These are phyloP conservation scores for Dalbergia cultrata DNA, from an alignment of 306 rosid species.

Conservation along the genomic window DNA sequence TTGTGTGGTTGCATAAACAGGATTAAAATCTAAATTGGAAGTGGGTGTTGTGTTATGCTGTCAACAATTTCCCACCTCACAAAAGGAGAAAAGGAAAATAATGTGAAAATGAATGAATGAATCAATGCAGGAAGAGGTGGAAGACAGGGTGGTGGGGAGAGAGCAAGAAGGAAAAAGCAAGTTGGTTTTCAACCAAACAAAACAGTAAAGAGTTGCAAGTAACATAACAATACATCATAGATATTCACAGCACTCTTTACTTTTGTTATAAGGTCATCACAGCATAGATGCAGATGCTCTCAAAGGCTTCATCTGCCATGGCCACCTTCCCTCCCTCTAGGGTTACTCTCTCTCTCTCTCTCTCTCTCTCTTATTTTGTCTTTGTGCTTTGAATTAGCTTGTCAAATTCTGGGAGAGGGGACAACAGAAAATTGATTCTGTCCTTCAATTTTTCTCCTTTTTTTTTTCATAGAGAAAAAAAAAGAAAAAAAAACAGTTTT, in stretches of 20 bases:
- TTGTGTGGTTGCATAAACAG: conserved; percentile 11
- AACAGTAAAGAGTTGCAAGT: conserved; percentile 25
- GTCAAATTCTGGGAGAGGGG: neutral
- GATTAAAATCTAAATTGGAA: neutral
- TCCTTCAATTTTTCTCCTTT: conserved; percentile 11
- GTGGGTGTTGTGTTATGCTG: neutral
- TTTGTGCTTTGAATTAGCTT: neutral
- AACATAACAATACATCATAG: neutral
- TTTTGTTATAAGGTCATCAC: too few species aligned
- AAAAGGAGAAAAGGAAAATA: neutral
- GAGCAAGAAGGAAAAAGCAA: conserved; percentile 1
- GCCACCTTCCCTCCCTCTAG: conserved; percentile 66
- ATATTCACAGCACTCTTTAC: neutral
- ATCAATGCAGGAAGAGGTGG: conserved; percentile 39
- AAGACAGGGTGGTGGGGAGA: conserved; percentile 34
- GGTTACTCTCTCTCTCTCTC: conserved; percentile 53
- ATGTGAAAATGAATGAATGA: neutral
- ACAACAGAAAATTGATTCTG: neutral
- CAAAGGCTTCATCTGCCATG: conserved; percentile 72
- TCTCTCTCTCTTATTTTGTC: neutral
- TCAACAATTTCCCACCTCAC: conserved; percentile 19
- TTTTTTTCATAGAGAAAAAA: neutral
- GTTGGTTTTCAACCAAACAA: conserved; percentile 42
- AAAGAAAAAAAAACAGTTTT: neutral
- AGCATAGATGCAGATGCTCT: conserved; percentile 60